Percentiles rank a stretch among this genome's conserved stretches.
Conservation (phyloP, 805 yeast species). For the Pichia rugopelliculosa region DNA sequence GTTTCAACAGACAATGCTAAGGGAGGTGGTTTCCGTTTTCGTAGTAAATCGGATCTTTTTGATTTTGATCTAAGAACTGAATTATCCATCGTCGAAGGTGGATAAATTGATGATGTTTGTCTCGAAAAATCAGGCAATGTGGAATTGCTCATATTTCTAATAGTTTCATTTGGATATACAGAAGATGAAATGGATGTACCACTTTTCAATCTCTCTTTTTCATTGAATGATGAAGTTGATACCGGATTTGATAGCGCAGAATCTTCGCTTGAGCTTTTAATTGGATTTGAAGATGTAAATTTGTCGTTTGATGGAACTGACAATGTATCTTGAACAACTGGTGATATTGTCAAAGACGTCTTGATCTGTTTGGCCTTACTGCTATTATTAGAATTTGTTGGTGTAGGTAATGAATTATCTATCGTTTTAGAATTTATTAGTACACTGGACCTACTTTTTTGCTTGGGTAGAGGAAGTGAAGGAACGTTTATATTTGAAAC, state of each 20-base stretch:
- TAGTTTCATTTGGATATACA: constrained; percentile 3
- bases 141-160: constrained; percentile 2
- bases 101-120: constrained; percentile 7
- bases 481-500: constrained; percentile 1
- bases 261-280: background rate
- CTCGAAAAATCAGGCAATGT: constrained; percentile 7
- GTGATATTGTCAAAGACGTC: background rate
- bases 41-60: constrained; percentile 8
- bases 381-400: background rate
- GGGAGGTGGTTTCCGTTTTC: constrained; percentile 12
- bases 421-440: background rate
- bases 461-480: background rate
- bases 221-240: too few species aligned
- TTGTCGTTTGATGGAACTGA: background rate
- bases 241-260: background rate
- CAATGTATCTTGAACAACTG: background rate
- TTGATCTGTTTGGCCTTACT: background rate
- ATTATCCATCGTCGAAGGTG: constrained; percentile 1
- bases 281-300: background rate
- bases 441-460: background rate
- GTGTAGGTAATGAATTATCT: background rate
- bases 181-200: constrained; percentile 7
- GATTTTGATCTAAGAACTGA: background rate
- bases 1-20: background rate
- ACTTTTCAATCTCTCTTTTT: background rate